phyloP scores from a whole-genome alignment of 2,329 filamentous ascomycete genomes.

The Colletotrichum melonis region DNA sequence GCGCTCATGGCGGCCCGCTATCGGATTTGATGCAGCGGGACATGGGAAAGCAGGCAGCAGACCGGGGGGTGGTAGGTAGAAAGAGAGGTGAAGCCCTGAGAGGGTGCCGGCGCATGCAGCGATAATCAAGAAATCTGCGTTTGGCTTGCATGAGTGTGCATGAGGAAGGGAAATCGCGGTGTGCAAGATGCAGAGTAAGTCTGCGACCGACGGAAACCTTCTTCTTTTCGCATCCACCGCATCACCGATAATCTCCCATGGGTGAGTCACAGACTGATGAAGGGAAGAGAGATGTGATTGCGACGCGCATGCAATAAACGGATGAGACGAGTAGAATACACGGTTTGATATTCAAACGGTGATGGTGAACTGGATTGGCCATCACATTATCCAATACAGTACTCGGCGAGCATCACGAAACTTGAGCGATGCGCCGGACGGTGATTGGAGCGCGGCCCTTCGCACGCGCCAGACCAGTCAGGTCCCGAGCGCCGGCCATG shows the following conservation, averaged over 20 bases:
- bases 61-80: not conserved
- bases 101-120: constrained; percentile 1
- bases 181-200: not conserved
- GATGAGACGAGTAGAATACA: not conserved
- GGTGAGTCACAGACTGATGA: constrained; percentile 3
- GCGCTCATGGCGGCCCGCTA: constrained; percentile 22
- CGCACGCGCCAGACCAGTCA: constrained; percentile 22
- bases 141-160: not conserved
- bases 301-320: not conserved
- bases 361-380: not conserved
- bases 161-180: not conserved
- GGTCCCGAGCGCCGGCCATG: constrained; percentile 27
- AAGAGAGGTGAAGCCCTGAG: not conserved
- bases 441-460: constrained; percentile 30
- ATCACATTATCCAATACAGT: not conserved
- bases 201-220: not conserved
- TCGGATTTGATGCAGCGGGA: constrained; percentile 15
- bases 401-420: not conserved
- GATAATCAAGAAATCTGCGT: not conserved
- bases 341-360: not conserved
- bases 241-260: not conserved
- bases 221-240: not conserved
- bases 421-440: constrained; percentile 24
- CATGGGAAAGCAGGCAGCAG: not conserved
- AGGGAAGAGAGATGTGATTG: not conserved